Evolutionary conservation across 2,329 filamentous ascomycete species (phyloP).

Genomic region (Hypoxylon sp.): DNA sequence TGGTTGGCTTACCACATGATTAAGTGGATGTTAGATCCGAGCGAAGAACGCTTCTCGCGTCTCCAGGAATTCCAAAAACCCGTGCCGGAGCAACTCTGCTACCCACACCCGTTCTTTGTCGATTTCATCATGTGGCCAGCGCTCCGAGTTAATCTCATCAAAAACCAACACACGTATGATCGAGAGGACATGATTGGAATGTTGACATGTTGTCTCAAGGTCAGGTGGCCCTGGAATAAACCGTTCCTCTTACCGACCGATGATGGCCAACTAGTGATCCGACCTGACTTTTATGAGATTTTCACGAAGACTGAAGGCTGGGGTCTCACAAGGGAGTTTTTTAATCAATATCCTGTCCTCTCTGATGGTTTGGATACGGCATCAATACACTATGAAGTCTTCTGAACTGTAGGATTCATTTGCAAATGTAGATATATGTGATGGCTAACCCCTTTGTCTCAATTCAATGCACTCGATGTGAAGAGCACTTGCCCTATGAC

Average conservation of each 20-base stretch:
- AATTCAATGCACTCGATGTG: neutral
- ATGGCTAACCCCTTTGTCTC: neutral
- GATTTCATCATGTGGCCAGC: conserved; percentile 10
- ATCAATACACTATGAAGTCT: conserved; percentile 15
- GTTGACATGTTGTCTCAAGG: conserved; percentile 14
- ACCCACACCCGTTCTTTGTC: conserved; percentile 16
- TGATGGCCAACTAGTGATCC: conserved; percentile 7
- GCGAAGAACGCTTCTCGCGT: conserved; percentile 13
- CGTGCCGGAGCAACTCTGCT: conserved; percentile 12
- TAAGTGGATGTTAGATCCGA: conserved; percentile 14
- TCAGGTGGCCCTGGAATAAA: conserved; percentile 28
- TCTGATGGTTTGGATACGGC: conserved; percentile 1
- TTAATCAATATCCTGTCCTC: conserved; percentile 41
- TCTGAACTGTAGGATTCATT: neutral
- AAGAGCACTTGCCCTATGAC: neutral
- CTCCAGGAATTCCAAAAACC: conserved; percentile 20
- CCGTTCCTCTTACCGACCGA: conserved; percentile 9
- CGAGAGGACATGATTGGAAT: conserved; percentile 3
- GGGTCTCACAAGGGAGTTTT: conserved; percentile 20
- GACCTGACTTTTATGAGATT: conserved; percentile 9
- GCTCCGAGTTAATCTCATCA: conserved; percentile 18
- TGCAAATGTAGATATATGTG: neutral
- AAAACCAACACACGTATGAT: conserved; percentile 3
- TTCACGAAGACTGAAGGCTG: conserved; percentile 21
- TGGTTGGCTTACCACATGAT: conserved; percentile 9